Percentiles rank a stretch among this genome's conserved stretches.
Conservation (phyloP, 805 yeast genomes). For the Ogataea corticis region DNA sequence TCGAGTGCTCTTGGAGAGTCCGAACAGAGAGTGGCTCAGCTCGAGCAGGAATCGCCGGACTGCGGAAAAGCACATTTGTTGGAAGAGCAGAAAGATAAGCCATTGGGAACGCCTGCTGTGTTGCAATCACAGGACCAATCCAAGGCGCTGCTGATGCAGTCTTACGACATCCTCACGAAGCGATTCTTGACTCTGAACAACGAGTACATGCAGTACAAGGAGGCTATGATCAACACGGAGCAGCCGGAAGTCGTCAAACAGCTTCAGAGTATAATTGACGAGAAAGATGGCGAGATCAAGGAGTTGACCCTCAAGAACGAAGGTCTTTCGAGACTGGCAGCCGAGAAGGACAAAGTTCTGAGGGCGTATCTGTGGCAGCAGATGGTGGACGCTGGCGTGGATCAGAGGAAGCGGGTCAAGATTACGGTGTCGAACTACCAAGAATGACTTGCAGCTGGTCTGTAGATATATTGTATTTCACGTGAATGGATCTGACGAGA, state of each 20-base stretch:
- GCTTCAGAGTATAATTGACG: conserved; percentile 11
- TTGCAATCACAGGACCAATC: too few species aligned
- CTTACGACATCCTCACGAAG: conserved; percentile 14
- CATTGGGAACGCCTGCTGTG: too few species aligned
- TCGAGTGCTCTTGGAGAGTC: neutral
- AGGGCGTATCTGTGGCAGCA: conserved; percentile 2
- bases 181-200: conserved; percentile 13
- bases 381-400: neutral
- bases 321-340: neutral
- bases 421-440: conserved; percentile 2
- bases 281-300: conserved; percentile 13
- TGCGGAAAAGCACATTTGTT: neutral
- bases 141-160: conserved; percentile 6
- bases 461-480: too few species aligned
- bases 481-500: too few species aligned
- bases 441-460: neutral
- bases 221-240: neutral
- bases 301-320: neutral
- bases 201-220: conserved; percentile 12
- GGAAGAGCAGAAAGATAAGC: conserved; percentile 3
- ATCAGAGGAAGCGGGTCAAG: conserved; percentile 4
- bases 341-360: neutral
- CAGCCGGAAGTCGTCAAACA: neutral
- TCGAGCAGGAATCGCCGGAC: neutral
- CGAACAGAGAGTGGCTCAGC: neutral